Conservation (phyloP, 164 flowering plant genomes). For the Kalanchoe fedtschenkoi region DNA sequence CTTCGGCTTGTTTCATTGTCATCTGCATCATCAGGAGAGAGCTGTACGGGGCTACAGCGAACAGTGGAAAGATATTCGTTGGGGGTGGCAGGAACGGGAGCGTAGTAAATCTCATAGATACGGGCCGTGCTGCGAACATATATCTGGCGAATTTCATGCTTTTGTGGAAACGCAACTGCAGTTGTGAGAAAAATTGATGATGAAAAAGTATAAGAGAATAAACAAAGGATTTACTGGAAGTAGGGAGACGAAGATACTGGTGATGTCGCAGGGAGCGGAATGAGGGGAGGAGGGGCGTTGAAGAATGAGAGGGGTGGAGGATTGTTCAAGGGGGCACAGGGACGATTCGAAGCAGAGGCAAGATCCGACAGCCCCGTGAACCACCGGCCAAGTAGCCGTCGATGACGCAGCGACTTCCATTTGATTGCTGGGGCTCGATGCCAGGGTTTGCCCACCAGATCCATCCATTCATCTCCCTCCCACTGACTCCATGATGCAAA, state of each 20-base stretch:
- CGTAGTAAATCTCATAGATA: conserved; percentile 67
- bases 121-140: conserved; percentile 82
- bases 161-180: conserved; percentile 58
- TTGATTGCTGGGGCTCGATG: not conserved
- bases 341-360: conserved; percentile 2
- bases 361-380: not conserved
- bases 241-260: not conserved
- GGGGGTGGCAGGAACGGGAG: conserved; percentile 18
- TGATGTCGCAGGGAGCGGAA: conserved; percentile 2
- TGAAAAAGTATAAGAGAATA: not conserved
- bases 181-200: not conserved
- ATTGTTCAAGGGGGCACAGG: not conserved
- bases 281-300: not conserved
- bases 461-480: too few species aligned
- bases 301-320: not conserved
- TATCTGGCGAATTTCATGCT: conserved; percentile 57
- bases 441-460: too few species aligned
- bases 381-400: not conserved
- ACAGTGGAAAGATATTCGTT: conserved; percentile 87
- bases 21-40: conserved; percentile 13
- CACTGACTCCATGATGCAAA: too few species aligned
- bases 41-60: conserved; percentile 56
- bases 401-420: not conserved
- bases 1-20: conserved; percentile 21
- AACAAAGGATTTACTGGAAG: not conserved